A percentile compares a stretch with the other conserved stretches of the same genome.
These are phyloP conservation scores for Amauroascus niger DNA, from an alignment of 2,329 filamentous ascomycete genomes.

Conservation along the genomic window DNA sequence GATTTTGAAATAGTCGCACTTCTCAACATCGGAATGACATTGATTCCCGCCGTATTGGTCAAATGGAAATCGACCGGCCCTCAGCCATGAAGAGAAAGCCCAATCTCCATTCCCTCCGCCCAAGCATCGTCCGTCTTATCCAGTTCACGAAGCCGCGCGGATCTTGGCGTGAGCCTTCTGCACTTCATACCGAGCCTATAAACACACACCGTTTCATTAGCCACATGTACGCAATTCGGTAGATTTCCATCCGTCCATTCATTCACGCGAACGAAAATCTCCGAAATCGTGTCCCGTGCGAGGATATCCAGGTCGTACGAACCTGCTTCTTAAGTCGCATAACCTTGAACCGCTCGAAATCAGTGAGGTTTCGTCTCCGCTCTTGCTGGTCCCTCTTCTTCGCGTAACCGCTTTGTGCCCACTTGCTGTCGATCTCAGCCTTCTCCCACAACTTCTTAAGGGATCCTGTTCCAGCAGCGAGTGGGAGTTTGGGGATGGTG, in stretches of 20 bases:
- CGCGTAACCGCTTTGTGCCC: slow-evolving; percentile 82
- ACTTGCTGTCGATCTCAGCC: slow-evolving; percentile 84
- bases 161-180: slow-evolving; percentile 93
- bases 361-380: slow-evolving; percentile 82
- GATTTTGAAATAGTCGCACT: slow-evolving; percentile 14
- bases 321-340: slow-evolving; percentile 99
- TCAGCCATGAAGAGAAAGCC: slow-evolving; percentile 12
- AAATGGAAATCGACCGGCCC: slow-evolving; percentile 10
- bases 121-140: slow-evolving; percentile 30
- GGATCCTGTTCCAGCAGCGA: slow-evolving; percentile 68
- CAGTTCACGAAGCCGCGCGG: slow-evolving; percentile 56
- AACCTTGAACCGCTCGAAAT: slow-evolving; percentile 99
- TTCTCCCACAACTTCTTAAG: slow-evolving; percentile 88
- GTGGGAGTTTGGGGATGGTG: slow-evolving; percentile 75
- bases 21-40: slow-evolving; percentile 17
- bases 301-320: slow-evolving; percentile 28
- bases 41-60: slow-evolving; percentile 18
- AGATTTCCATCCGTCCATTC: not conserved
- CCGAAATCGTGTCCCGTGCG: not conserved
- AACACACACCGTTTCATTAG: slow-evolving; percentile 10
- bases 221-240: not conserved
- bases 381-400: slow-evolving; percentile 82
- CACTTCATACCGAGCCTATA: slow-evolving; percentile 79
- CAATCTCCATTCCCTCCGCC: slow-evolving; percentile 23
- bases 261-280: not conserved